Percentiles rank a stretch among this genome's conserved stretches.
These are phyloP conservation scores for Alternaria novae-zelandiae DNA, from an alignment of 2,329 filamentous ascomycete species.

Conservation along the genomic window DNA sequence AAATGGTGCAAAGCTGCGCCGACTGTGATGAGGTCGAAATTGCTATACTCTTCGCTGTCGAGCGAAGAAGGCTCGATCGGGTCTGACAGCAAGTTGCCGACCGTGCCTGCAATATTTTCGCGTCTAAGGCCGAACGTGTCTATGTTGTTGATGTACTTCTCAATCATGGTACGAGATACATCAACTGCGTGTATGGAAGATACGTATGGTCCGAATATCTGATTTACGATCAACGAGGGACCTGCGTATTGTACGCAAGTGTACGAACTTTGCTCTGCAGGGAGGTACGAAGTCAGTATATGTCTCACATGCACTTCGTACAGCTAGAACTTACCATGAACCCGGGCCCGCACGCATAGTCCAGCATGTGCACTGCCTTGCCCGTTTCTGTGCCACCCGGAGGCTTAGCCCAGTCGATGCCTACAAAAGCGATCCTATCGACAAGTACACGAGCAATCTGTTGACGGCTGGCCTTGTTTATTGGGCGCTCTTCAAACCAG, in stretches of 20 bases:
- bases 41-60: not conserved
- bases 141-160: conserved; percentile 2
- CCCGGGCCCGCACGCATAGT: conserved; percentile 12
- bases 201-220: conserved; percentile 12
- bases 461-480: conserved; percentile 6
- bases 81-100: not conserved
- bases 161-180: conserved; percentile 7
- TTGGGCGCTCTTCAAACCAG: conserved; percentile 13
- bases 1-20: not conserved
- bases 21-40: conserved; percentile 1
- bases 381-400: not conserved
- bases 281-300: not conserved
- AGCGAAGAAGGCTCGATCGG: not conserved
- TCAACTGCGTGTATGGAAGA: conserved; percentile 12
- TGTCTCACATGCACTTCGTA: not conserved
- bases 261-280: not conserved
- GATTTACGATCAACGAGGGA: not conserved
- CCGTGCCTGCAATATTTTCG: not conserved
- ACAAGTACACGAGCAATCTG: not conserved
- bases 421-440: not conserved
- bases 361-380: conserved; percentile 6
- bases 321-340: conserved; percentile 1
- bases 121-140: not conserved
- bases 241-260: not conserved
- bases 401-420: not conserved